These are phyloP conservation scores for Cladophialophora exuberans DNA, from an alignment of 2,329 filamentous ascomycete genomes.

Conservation along the genomic window DNA sequence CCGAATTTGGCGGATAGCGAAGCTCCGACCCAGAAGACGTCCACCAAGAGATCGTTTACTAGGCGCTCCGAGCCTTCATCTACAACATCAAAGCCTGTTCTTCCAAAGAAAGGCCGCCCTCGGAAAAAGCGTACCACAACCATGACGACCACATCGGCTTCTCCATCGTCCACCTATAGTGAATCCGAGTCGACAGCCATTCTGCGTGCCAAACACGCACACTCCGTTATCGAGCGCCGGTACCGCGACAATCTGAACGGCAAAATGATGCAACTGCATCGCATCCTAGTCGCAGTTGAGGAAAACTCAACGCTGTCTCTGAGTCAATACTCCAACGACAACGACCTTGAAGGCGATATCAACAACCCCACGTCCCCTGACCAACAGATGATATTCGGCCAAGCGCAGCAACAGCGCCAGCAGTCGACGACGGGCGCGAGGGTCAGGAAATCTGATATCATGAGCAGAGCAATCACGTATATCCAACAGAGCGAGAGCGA, in stretches of 20 bases:
- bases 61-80: not conserved
- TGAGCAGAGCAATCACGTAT: slow-evolving; percentile 26
- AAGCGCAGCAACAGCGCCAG: not conserved
- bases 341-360: not conserved
- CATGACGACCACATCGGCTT: no score
- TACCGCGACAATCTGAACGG: slow-evolving; percentile 30
- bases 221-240: slow-evolving; percentile 27
- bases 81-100: not conserved
- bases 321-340: not conserved
- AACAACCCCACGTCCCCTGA: not conserved
- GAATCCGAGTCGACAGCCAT: slow-evolving; percentile 10
- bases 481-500: slow-evolving; percentile 23
- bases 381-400: not conserved
- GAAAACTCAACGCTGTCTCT: not conserved
- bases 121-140: not conserved
- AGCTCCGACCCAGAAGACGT: not conserved
- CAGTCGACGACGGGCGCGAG: not conserved
- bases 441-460: slow-evolving; percentile 27
- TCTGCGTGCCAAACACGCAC: slow-evolving; percentile 18
- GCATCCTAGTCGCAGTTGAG: slow-evolving; percentile 17
- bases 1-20: not conserved
- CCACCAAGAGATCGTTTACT: not conserved
- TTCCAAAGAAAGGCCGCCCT: not conserved
- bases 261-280: slow-evolving; percentile 26
- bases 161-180: not conserved